phyloP scores from a whole-genome alignment of 2,329 filamentous ascomycete species.

The Helicocarpus griseus region DNA sequence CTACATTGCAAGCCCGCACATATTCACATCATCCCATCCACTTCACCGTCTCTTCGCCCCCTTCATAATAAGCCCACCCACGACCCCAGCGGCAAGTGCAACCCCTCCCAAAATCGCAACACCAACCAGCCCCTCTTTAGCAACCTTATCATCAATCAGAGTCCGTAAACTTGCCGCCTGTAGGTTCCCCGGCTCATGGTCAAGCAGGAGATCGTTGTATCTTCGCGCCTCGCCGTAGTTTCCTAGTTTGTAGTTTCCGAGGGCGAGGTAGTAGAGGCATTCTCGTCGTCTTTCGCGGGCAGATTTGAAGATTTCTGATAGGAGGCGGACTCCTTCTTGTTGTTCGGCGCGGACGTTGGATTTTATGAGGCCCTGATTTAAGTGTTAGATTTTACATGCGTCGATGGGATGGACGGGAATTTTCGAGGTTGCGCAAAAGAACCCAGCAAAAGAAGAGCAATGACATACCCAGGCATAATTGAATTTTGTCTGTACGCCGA shows the following conservation, averaged over 20 bases:
- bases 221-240: constrained; percentile 91
- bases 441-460: background rate
- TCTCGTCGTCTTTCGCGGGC: constrained; percentile 88
- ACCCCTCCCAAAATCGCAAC: constrained; percentile 92
- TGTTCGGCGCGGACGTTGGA: constrained; percentile 75
- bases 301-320: constrained; percentile 92
- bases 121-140: constrained; percentile 85
- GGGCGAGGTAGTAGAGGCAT: constrained; percentile 94
- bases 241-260: constrained; percentile 96
- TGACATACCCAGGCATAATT: constrained; percentile 90
- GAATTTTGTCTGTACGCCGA: constrained; percentile 96
- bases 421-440: no score
- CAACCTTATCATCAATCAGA: constrained; percentile 92
- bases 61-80: constrained; percentile 77
- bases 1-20: no score
- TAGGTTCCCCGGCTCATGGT: constrained; percentile 83
- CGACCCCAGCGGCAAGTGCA: constrained; percentile 83
- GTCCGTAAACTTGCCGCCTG: constrained; percentile 79
- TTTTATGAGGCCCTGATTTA: constrained; percentile 80
- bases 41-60: constrained; percentile 53
- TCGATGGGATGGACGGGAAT: no score
- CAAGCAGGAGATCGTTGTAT: constrained; percentile 87
- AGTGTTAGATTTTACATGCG: no score
- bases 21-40: constrained; percentile 6
- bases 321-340: constrained; percentile 84